phyloP scores from a whole-genome alignment of 345 rosid genomes.

The Aquilaria yunnanensis region DNA sequence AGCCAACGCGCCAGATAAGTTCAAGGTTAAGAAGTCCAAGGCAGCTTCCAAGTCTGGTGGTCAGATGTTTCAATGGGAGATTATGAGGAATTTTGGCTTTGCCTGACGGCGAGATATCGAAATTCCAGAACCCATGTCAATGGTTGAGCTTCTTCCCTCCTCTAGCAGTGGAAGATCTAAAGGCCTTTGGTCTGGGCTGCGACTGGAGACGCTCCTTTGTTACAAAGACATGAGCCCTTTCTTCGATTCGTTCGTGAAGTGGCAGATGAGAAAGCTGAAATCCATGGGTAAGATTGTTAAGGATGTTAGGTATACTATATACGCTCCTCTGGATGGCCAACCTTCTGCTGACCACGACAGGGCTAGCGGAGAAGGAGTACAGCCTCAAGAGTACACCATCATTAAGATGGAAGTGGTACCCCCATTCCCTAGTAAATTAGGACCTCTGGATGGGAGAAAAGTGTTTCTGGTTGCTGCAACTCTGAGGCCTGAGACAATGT shows the following conservation, averaged over 20 bases:
- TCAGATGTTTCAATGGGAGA: too few species aligned
- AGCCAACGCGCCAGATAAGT: constrained; percentile 32
- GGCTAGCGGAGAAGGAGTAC: constrained; percentile 93
- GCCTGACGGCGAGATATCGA: too few species aligned
- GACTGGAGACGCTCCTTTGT: constrained; percentile 95
- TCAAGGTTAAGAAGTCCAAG: too few species aligned
- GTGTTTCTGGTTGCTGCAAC: constrained; percentile 88
- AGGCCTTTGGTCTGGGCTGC: constrained; percentile 82
- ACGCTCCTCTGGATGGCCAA: constrained; percentile 90
- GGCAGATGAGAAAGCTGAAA: constrained; percentile 92
- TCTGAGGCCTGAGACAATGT: constrained; percentile 96
- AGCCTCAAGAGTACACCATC: constrained; percentile 90
- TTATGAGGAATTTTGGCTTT: too few species aligned
- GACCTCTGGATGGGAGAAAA: constrained; percentile 59
- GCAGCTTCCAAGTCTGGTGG: too few species aligned
- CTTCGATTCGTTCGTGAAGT: constrained; percentile 71
- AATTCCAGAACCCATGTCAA: too few species aligned
- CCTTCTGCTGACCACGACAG: constrained; percentile 97
- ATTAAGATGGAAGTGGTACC: constrained; percentile 78
- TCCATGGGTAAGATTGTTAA: constrained; percentile 85
- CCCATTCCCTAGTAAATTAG: constrained; percentile 66
- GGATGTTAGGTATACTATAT: constrained; percentile 75
- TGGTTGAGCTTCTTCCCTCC: too few species aligned
- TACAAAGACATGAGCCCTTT: constrained; percentile 79
- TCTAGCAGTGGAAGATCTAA: constrained; percentile 63